These are phyloP conservation scores for Hibiscus mutabilis DNA, from an alignment of 345 rosid genomes.

Conservation along the genomic window DNA sequence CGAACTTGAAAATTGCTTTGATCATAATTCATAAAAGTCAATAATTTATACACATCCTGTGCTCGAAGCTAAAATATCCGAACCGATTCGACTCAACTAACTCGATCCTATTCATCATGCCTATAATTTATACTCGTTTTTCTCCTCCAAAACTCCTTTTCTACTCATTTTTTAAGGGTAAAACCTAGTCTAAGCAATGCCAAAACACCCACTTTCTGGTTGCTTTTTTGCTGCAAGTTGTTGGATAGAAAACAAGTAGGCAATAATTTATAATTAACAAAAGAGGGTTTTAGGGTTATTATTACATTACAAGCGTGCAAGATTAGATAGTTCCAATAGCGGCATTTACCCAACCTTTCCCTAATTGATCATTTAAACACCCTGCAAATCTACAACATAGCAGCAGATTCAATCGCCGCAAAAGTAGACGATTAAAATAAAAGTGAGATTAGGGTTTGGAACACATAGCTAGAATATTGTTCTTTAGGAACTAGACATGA, in stretches of 20 bases:
- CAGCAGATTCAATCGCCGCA: conserved; percentile 10
- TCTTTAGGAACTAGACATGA: conserved; percentile 32
- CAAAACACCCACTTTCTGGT: too few relatives aligned
- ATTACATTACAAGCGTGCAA: conserved; percentile 2
- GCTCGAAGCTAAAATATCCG: too few relatives aligned
- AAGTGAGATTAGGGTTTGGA: conserved; percentile 9
- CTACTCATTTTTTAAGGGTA: too few relatives aligned
- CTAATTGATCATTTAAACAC: neutral
- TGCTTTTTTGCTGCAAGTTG: neutral
- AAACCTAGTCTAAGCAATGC: too few relatives aligned
- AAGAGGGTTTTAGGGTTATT: neutral
- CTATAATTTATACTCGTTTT: too few relatives aligned
- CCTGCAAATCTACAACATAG: neutral
- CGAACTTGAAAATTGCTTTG: too few relatives aligned
- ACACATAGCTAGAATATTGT: conserved; percentile 23
- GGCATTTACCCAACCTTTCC: neutral
- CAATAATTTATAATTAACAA: neutral
- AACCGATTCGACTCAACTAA: too few relatives aligned
- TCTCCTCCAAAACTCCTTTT: too few relatives aligned
- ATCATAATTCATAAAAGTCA: too few relatives aligned
- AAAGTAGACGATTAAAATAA: neutral
- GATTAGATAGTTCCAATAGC: neutral
- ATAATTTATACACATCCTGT: too few relatives aligned
- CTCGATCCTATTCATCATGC: too few relatives aligned
- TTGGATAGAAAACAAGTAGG: neutral